These are phyloP conservation scores for Dionaea muscipula DNA, from an alignment of 179 eudicot species.

Conservation along the genomic window DNA sequence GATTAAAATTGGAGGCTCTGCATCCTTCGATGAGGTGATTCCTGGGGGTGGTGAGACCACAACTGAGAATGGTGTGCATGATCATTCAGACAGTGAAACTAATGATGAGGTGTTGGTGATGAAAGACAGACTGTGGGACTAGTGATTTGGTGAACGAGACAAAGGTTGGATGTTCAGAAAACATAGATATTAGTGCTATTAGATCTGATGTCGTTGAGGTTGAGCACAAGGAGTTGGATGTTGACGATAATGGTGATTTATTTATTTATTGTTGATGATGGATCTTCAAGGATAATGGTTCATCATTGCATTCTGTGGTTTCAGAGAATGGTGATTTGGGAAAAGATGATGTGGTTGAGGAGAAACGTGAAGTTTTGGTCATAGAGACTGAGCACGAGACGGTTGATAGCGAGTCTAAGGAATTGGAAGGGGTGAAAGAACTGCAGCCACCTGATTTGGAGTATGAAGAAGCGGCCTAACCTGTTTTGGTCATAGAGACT, in stretches of 20 bases:
- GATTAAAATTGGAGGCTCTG: neutral
- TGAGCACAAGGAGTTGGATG: slow-evolving; percentile 4
- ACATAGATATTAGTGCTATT: neutral
- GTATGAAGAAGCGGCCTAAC: no score
- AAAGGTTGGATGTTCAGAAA: neutral
- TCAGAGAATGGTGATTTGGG: no score
- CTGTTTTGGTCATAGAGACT: no score
- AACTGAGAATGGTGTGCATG: neutral
- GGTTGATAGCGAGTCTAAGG: no score
- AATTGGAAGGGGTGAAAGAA: no score
- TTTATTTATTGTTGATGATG: slow-evolving; percentile 8
- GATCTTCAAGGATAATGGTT: no score
- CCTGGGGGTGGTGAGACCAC: neutral
- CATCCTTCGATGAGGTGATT: neutral
- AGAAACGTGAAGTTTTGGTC: no score
- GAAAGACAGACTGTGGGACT: neutral
- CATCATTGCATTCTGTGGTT: no score
- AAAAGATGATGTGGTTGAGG: no score
- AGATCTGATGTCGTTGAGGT: neutral
- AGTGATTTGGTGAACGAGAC: neutral
- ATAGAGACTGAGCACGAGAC: no score
- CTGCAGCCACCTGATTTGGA: no score
- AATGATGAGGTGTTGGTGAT: neutral
- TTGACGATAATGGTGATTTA: slow-evolving; percentile 11
- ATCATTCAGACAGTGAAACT: neutral